Base-by-base conservation (phyloP, 768 basidiomycete genomes). In the Russula ochroleuca region DNA sequence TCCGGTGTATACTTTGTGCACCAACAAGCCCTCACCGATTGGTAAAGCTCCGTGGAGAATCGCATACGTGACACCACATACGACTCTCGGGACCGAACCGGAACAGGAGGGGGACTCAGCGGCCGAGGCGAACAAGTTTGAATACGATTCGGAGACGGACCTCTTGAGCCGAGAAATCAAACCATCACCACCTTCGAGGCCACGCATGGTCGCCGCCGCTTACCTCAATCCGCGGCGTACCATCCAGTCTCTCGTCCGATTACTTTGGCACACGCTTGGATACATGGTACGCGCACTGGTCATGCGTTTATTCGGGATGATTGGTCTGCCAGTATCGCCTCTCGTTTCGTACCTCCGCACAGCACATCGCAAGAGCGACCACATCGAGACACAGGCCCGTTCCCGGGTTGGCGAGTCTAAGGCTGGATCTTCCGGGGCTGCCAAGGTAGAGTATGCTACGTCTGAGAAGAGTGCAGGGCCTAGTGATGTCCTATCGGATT, bases 1-100 rank as follows among this genome's bases (percentile, higher is more conserved):
- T 49, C 72, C 75, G 8, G 69, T 72, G 31, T 67, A 72, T 59
- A 51, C 59, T 23, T 64, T 77, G 43, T 50, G 52, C 47, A 10
- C 53, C 51, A 45, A 58, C 59, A 56, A 62, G 23, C 40, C 52
- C 55, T 63, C 43, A 65, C 48, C 58, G 21, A 47, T 57, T 47
- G 67, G 67, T 25, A 67, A 61, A 63, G 61, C 56, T 31, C 45
- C 63, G 43, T 76, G 75, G 71, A 70, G 72, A 43, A 62, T 77
- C 23, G 74, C 76, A 11, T 70, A 81, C 10, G 68, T 78, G 35
- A 75, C 73, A 19, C 70, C 75, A 0, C 70, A 75, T 60, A 59
- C 48, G 7, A 60, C 50, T 5, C 62, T 68, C 54, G 64, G 72
- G 62, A 40, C 51, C 64, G 57, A 50, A 59, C 41, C 49, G 41